phyloP scores from a whole-genome alignment of 257 asterid species.

The Solanum arcanum region DNA sequence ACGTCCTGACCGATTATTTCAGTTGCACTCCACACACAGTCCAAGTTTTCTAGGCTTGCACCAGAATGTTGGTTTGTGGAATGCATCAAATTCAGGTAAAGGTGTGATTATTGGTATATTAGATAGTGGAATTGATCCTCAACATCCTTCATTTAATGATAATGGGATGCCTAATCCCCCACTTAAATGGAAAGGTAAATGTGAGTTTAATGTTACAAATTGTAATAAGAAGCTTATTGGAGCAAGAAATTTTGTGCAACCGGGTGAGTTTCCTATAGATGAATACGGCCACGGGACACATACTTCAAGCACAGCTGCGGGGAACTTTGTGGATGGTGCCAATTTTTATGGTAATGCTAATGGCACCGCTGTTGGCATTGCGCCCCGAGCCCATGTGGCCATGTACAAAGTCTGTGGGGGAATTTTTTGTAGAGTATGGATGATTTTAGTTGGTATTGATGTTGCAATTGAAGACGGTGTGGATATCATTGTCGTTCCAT shows the following conservation, averaged over 20 bases:
- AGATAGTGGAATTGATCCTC: neutral
- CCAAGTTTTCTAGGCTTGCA: neutral
- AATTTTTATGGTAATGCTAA: neutral
- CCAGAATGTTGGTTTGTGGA: neutral
- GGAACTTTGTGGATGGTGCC: neutral
- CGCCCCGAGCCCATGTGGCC: neutral
- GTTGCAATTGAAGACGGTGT: constrained; percentile 1
- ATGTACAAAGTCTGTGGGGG: neutral
- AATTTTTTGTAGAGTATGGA: too few species aligned
- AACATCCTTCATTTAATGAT: neutral
- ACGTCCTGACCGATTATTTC: neutral
- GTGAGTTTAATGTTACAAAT: neutral
- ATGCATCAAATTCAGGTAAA: neutral
- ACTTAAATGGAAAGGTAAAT: constrained; percentile 1
- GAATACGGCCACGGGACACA: neutral
- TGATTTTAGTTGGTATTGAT: neutral
- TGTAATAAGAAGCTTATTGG: constrained; percentile 3
- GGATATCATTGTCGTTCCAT: neutral
- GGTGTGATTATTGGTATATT: neutral
- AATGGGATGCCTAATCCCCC: constrained; percentile 6
- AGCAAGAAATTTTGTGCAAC: neutral
- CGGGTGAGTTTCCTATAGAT: neutral
- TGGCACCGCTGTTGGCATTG: neutral
- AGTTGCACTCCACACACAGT: neutral
- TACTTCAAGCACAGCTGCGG: neutral